Evolutionary conservation across 2,329 filamentous ascomycete species (phyloP).

Genomic region (Colletotrichum tropicicola): DNA sequence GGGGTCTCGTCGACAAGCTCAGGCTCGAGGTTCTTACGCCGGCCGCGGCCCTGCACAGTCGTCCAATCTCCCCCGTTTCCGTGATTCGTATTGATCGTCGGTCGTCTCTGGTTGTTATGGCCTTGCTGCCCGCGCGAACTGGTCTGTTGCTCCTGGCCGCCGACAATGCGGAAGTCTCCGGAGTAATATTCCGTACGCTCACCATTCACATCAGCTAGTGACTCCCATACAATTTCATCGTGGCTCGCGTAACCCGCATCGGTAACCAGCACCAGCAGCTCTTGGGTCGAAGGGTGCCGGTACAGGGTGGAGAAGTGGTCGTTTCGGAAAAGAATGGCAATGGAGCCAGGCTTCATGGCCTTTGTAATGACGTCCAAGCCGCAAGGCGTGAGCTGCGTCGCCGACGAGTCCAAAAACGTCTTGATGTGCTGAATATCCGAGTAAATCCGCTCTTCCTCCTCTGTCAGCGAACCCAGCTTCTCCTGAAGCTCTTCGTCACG

Average conservation of each 20-base stretch:
- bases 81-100: neutral
- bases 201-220: conserved; percentile 86
- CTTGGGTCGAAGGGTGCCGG: conserved; percentile 80
- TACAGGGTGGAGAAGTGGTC: conserved; percentile 97
- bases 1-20: conserved; percentile 34
- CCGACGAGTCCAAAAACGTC: conserved; percentile 78
- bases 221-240: conserved; percentile 96
- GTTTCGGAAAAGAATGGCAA: conserved; percentile 94
- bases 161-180: conserved; percentile 89
- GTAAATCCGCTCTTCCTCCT: conserved; percentile 80
- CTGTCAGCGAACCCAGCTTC: conserved; percentile 75
- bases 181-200: conserved; percentile 85
- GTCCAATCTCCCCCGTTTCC: conserved; percentile 57
- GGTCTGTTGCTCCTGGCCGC: conserved; percentile 54
- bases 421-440: conserved; percentile 88
- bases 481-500: conserved; percentile 88
- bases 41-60: conserved; percentile 52
- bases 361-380: conserved; percentile 80
- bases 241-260: conserved; percentile 90
- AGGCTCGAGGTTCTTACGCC: conserved; percentile 7
- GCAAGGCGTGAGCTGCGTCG: conserved; percentile 86
- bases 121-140: neutral
- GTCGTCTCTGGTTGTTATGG: neutral
- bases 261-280: conserved; percentile 86
- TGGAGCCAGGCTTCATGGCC: conserved; percentile 76